Conservation (phyloP, 2,329 filamentous ascomycete genomes). For the Fusarium piperis region DNA sequence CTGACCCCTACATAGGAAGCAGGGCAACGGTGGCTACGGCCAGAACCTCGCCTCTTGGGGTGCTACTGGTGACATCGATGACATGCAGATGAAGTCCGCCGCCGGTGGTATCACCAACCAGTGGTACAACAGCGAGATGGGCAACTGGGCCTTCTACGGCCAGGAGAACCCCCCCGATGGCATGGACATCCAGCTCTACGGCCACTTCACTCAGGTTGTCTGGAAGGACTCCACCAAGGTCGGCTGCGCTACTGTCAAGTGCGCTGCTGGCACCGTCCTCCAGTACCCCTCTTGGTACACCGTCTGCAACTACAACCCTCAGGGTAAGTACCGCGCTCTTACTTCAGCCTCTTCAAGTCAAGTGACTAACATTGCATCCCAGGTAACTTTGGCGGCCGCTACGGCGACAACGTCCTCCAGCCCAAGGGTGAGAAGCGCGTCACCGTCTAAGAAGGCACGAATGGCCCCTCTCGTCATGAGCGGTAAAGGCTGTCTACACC, state of each 20-base stretch:
- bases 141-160: constrained; percentile 69
- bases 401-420: constrained; percentile 59
- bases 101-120: constrained; percentile 77
- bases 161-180: constrained; percentile 64
- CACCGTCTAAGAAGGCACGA: constrained; percentile 38
- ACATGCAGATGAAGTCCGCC: constrained; percentile 61
- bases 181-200: constrained; percentile 71
- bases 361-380: background rate
- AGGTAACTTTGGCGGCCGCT: constrained; percentile 65
- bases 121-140: constrained; percentile 89
- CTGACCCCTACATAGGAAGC: constrained; percentile 56
- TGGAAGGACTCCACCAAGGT: constrained; percentile 52
- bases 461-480: constrained; percentile 12
- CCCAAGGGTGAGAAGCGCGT: constrained; percentile 45
- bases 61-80: constrained; percentile 50
- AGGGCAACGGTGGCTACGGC: constrained; percentile 75
- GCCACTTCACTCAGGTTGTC: constrained; percentile 60
- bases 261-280: constrained; percentile 59
- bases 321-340: constrained; percentile 64
- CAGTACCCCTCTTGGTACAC: constrained; percentile 73
- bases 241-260: constrained; percentile 76
- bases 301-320: constrained; percentile 86
- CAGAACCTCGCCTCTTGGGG: constrained; percentile 87
- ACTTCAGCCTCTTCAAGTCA: background rate
- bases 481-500: constrained; percentile 19